Evolutionary conservation across 495 filamentous ascomycete species (phyloP).

Genomic region (Tuber calosporum): DNA sequence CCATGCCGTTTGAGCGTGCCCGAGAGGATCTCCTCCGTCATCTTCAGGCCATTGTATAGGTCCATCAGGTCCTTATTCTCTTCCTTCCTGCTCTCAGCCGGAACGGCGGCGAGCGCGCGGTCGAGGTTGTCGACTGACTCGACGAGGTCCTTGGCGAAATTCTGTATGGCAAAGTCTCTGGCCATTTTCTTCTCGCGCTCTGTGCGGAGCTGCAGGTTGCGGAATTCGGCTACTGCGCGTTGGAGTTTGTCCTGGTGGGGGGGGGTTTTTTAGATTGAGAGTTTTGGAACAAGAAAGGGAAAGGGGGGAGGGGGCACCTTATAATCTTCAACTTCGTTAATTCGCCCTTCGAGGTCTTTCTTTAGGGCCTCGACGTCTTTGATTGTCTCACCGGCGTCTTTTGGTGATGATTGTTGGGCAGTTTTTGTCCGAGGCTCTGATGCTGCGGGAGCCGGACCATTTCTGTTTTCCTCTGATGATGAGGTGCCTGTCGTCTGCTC

Average conservation of each 20-base stretch:
- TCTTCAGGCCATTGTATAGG: conserved; percentile 80
- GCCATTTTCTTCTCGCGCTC: conserved; percentile 80
- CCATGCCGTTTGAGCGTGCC: conserved; percentile 88
- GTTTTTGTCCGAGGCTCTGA: neutral
- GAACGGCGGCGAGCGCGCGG: conserved; percentile 74
- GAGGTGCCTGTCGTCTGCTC: neutral
- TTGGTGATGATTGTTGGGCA: neutral
- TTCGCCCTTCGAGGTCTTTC: conserved; percentile 74
- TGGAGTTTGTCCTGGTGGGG: conserved; percentile 74
- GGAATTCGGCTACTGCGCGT: conserved; percentile 89
- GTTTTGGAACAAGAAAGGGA: neutral
- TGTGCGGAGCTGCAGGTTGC: conserved; percentile 91
- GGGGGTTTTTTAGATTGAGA: conserved; percentile 11
- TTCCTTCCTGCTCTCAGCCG: conserved; percentile 58
- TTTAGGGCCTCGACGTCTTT: conserved; percentile 44
- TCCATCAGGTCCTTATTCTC: conserved; percentile 58
- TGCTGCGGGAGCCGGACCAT: neutral
- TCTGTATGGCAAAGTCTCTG: conserved; percentile 87
- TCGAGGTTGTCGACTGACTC: conserved; percentile 96
- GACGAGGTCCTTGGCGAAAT: conserved; percentile 87
- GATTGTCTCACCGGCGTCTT: conserved; percentile 27
- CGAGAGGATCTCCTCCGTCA: conserved; percentile 88
- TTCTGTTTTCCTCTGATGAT: conserved; percentile 6
- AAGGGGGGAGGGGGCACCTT: conserved; percentile 57
- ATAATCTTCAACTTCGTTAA: conserved; percentile 71